Evolutionary conservation across 225 moss, liverwort and hornwort genomes (phyloP), one percentile per base, ranked within the genome.

Genomic region (Physcomitrellopsis africana): DNA sequence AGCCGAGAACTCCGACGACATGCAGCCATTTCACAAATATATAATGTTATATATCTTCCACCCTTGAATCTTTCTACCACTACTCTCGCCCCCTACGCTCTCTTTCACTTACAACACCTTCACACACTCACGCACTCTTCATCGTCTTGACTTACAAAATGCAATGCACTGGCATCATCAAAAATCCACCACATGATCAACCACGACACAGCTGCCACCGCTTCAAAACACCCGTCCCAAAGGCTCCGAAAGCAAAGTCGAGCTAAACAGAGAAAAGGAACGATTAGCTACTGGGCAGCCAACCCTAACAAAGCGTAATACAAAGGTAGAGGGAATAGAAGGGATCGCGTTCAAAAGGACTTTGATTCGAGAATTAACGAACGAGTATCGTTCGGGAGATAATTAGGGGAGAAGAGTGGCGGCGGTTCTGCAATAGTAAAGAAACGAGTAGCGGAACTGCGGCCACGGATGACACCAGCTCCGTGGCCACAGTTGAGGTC

Each of bases 1-100:
- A 85, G 48, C 49, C 88, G 85, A 65, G 63, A 58, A 76, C 85
- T 89, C 73, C 83, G 73, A 76, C 85, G 85, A 67, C 81, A 83
- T 63, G 79, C 70, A 15, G 82, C 85, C 88, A 89, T 85, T 60
- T 79, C 76, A 60, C 52, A 76, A 59, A 64, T 72, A 42, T 63
- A 78, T 37, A 68, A 67, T 56, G 51, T 10, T n/a, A 63, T n/a
- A 63, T 11, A 68, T 72, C 78, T 63, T 74, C 75, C 72, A 81
- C 75, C 51, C 23, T 46, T 52, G 65, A 67, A 43, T 37, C 32
- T 10, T 71, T 67, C 67, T 62, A 22, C 45, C 45, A 32, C 23
- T 22, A 10, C 48, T 37, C 10, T 41, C 55, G 41, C 32, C 17
- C 63, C 43, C 65, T 13, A 22, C 66, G 56, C 43, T 67, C 46